Base-by-base conservation (phyloP, 306 rosid species). In the Prunus salicina region DNA sequence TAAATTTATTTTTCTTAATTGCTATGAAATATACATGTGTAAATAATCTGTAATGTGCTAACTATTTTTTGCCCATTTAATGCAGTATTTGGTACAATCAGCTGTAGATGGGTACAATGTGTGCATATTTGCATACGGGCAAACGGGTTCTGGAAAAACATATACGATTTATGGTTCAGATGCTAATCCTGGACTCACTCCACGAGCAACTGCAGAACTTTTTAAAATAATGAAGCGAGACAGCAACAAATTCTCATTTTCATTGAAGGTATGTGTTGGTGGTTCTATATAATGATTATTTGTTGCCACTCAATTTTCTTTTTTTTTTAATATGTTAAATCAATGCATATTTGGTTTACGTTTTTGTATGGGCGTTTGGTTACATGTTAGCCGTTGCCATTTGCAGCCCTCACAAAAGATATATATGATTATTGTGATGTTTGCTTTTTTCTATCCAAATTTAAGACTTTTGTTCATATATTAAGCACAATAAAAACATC, bases 91-190 rank as follows among this genome's bases (percentile, higher is more conserved):
- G 69, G 98, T 93, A 78, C 98, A 93, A 80, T 93, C 98, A 65
- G 92, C 98, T 0, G 92, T 93, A 4, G 97, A 93, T 58, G 98
- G 98, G 16, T 93, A 79, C 86, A 93, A 93, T 71, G 97, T 93
- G 13, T 93, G 97, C 84, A 88, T 93, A 78, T 93, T 93, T 89
- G 98, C 98, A 5, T 93, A 93, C 61, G 98, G 98, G 73, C 98
- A 93, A 86, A 93, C 98, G 19, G 98, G 98, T 60, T 93, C 98
- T 8, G 98, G 98, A 61, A 93, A 93, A 87, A 93, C 98, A 8
- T 93, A 85, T 77, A 93, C 98, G 25, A 89, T 93, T 55, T 93
- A 93, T 43, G 98, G 98, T 74, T 82, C 93, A 12, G 96, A 89
- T 84, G 76, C 65, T 75, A 86, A 88, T 75, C 91, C 91, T 73